Evolutionary conservation across 2,329 filamentous ascomycete genomes (phyloP).

Genomic region (Penicillium sp.): DNA sequence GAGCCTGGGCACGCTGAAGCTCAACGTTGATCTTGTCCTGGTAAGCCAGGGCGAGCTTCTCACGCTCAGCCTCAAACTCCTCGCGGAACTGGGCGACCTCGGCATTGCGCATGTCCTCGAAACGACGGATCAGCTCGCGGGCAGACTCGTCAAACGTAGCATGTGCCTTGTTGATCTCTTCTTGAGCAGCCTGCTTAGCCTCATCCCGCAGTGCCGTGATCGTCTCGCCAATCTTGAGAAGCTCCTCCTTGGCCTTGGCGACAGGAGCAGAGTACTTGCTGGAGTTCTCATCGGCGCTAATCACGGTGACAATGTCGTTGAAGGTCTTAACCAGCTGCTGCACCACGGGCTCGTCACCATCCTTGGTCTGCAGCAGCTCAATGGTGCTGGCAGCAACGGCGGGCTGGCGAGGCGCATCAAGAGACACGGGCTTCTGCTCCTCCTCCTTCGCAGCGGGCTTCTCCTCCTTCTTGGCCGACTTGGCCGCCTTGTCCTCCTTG

Average conservation of each 20-base stretch:
- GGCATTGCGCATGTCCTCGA: slow-evolving; percentile 79
- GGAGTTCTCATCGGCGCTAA: slow-evolving; percentile 83
- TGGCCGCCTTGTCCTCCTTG: slow-evolving; percentile 39
- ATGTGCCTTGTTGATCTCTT: slow-evolving; percentile 73
- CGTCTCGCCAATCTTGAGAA: slow-evolving; percentile 77
- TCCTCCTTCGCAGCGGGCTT: slow-evolving; percentile 30
- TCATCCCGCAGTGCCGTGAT: slow-evolving; percentile 75
- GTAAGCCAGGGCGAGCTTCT: slow-evolving; percentile 77
- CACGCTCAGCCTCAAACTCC: slow-evolving; percentile 87
- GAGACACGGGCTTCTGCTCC: slow-evolving; percentile 36
- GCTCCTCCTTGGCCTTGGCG: slow-evolving; percentile 81
- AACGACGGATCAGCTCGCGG: slow-evolving; percentile 82
- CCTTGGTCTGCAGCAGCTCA: slow-evolving; percentile 75
- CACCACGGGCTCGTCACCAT: slow-evolving; percentile 83
- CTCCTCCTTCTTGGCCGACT: slow-evolving; percentile 36
- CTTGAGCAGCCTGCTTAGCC: slow-evolving; percentile 73
- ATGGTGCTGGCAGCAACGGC: slow-evolving; percentile 66
- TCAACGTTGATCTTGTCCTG: slow-evolving; percentile 79
- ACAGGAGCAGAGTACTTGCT: slow-evolving; percentile 79
- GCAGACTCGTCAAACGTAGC: slow-evolving; percentile 86
- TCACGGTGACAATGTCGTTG: slow-evolving; percentile 92
- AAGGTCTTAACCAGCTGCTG: slow-evolving; percentile 94
- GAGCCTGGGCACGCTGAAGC: slow-evolving; percentile 76
- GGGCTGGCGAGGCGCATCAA: slow-evolving; percentile 47
- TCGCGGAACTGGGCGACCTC: slow-evolving; percentile 84